Percentiles rank a stretch among this genome's conserved stretches.
phyloP scores from a whole-genome alignment of 352 stramenopile genomes.

The Phytophthora crassamura region DNA sequence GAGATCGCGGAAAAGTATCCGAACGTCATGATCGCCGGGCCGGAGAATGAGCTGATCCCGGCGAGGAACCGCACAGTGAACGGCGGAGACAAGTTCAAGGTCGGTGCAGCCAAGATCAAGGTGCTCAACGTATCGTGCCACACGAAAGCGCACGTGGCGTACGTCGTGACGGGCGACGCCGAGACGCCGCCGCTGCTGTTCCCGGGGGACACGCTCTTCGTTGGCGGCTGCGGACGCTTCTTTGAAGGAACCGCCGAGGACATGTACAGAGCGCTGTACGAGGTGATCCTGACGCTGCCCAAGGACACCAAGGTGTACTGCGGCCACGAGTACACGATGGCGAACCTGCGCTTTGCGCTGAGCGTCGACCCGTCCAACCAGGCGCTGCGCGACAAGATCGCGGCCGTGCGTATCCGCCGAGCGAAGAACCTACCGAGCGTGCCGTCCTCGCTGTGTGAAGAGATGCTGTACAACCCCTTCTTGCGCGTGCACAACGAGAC shows the following conservation, averaged over 20 bases:
- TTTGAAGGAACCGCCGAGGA: slow-evolving; percentile 91
- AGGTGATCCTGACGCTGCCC: slow-evolving; percentile 85
- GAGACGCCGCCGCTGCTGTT: slow-evolving; percentile 85
- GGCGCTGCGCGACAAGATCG: slow-evolving; percentile 87
- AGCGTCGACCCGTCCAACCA: slow-evolving; percentile 93
- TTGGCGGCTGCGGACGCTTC: slow-evolving; percentile 86
- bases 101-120: slow-evolving; percentile 77
- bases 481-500: slow-evolving; percentile 84
- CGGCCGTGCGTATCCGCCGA: slow-evolving; percentile 74
- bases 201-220: slow-evolving; percentile 89
- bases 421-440: slow-evolving; percentile 92
- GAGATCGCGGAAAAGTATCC: slow-evolving; percentile 73
- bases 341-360: slow-evolving; percentile 94
- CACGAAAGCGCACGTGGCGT: slow-evolving; percentile 85
- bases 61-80: slow-evolving; percentile 67
- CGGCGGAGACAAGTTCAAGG: slow-evolving; percentile 84
- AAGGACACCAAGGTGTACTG: slow-evolving; percentile 91
- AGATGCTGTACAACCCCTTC: slow-evolving; percentile 91
- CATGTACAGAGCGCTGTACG: slow-evolving; percentile 90
- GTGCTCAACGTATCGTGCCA: slow-evolving; percentile 86
- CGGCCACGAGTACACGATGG: slow-evolving; percentile 94
- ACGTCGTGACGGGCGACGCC: slow-evolving; percentile 82
- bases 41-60: slow-evolving; percentile 78
- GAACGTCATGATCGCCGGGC: slow-evolving; percentile 69
- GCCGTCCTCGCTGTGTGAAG: slow-evolving; percentile 87